phyloP scores from a whole-genome alignment of 495 filamentous ascomycete species.

The Opeltia flavorubescens region DNA sequence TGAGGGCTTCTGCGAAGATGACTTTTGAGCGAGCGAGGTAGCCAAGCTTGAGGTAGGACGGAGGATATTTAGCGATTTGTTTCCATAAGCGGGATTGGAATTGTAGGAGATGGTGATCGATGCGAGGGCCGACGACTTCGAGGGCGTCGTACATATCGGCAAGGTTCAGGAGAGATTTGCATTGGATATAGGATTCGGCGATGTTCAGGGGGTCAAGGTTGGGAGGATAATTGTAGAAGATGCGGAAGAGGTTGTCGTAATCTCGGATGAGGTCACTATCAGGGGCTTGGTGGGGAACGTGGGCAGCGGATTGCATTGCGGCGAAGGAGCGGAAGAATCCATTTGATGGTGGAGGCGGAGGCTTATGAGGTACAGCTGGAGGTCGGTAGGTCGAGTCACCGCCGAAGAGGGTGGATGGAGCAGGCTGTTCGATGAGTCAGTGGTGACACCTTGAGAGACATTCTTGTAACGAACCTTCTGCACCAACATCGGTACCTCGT shows the following conservation, averaged over 20 bases:
- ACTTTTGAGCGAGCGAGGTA: constrained; percentile 71
- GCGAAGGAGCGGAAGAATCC: constrained; percentile 69
- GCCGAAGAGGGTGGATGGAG: constrained; percentile 34
- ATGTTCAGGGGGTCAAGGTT: constrained; percentile 70
- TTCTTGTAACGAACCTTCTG: constrained; percentile 46
- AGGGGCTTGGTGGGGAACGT: constrained; percentile 28
- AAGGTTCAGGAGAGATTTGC: constrained; percentile 69
- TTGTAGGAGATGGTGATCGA: constrained; percentile 83
- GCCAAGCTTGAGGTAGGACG: constrained; percentile 77
- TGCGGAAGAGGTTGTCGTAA: constrained; percentile 85
- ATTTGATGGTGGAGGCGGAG: constrained; percentile 39
- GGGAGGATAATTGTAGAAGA: constrained; percentile 85
- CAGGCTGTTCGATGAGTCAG: constrained; percentile 23
- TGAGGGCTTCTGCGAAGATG: constrained; percentile 79
- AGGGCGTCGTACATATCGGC: constrained; percentile 90
- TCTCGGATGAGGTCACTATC: constrained; percentile 64
- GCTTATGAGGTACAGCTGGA: constrained; percentile 36
- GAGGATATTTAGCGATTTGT: constrained; percentile 87
- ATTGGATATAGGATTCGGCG: constrained; percentile 79
- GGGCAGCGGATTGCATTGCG: constrained; percentile 38
- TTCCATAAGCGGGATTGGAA: constrained; percentile 83
- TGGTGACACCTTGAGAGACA: background rate
- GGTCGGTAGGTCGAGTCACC: constrained; percentile 24
- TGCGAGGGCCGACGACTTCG: constrained; percentile 70
- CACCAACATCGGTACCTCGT: constrained; percentile 78